These are phyloP conservation scores for Agarophyton chilense DNA, from an alignment of 23 red algal species.

Conservation along the genomic window DNA sequence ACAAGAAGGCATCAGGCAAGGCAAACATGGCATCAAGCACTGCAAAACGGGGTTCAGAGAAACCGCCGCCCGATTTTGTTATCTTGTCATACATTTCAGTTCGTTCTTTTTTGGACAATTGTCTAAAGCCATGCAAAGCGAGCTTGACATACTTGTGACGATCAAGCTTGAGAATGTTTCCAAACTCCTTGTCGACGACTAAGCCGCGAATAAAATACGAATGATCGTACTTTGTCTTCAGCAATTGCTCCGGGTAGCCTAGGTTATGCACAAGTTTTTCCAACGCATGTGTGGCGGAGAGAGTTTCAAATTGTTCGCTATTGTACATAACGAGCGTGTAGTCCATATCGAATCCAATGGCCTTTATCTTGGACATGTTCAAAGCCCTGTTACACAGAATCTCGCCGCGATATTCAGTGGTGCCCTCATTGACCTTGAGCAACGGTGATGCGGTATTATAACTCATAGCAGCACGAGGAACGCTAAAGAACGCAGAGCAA, in stretches of 20 bases:
- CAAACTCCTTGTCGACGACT: constrained; percentile 91
- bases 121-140: constrained; percentile 85
- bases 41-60: constrained; percentile 85
- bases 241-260: constrained; percentile 84
- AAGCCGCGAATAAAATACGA: constrained; percentile 87
- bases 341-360: constrained; percentile 99
- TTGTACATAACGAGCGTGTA: constrained; percentile 97
- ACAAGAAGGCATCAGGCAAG: constrained; percentile 96
- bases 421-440: not conserved
- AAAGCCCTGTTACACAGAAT: constrained; percentile 97
- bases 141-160: constrained; percentile 99
- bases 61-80: constrained; percentile 65
- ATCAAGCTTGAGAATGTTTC: constrained; percentile 99
- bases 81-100: constrained; percentile 83
- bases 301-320: constrained; percentile 84
- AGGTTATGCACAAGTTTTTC: constrained; percentile 76
- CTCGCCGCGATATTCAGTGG: constrained; percentile 76
- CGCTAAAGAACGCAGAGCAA: not conserved
- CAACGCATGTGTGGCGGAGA: constrained; percentile 82
- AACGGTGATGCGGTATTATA: constrained; percentile 22
- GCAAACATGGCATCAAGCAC: constrained; percentile 97
- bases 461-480: constrained; percentile 17
- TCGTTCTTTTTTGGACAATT: constrained; percentile 82
- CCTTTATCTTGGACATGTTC: constrained; percentile 93
- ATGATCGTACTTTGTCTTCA: constrained; percentile 85